A percentile compares a stretch with the other conserved stretches of the same genome.
Evolutionary conservation across 1,284 basidiomycete species (phyloP).

Genomic region (Ustilago bromivora): DNA sequence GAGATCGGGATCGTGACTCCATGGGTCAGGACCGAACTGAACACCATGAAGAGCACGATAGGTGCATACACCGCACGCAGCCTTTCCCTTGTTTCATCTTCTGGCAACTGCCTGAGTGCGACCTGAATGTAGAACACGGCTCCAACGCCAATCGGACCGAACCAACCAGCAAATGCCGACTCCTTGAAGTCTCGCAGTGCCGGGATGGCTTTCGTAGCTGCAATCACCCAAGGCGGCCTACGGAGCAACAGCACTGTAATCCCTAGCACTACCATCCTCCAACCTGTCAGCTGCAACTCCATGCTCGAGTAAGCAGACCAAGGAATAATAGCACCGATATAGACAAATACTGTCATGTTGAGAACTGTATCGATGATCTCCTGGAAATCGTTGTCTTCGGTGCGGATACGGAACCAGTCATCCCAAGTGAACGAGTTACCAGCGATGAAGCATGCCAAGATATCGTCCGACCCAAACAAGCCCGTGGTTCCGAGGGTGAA

Average conservation of each 20-base stretch:
- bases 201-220: constrained; percentile 58
- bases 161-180: constrained; percentile 66
- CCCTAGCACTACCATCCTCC: constrained; percentile 65
- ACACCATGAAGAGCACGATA: constrained; percentile 73
- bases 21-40: constrained; percentile 73
- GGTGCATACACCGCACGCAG: constrained; percentile 71
- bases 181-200: constrained; percentile 60
- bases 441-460: constrained; percentile 71
- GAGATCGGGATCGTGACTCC: constrained; percentile 68
- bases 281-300: constrained; percentile 54
- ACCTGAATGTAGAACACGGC: constrained; percentile 73
- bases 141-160: constrained; percentile 68
- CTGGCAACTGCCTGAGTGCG: constrained; percentile 71
- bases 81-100: constrained; percentile 69
- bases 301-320: constrained; percentile 58
- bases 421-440: constrained; percentile 71
- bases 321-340: constrained; percentile 70
- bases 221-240: constrained; percentile 65
- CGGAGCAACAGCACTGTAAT: constrained; percentile 62
- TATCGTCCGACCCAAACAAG: constrained; percentile 71
- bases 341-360: constrained; percentile 71
- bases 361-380: constrained; percentile 74
- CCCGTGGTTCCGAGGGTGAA: constrained; percentile 71
- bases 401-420: constrained; percentile 72
- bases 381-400: constrained; percentile 73